Evolutionary conservation across 169 alveolate genomes (phyloP), one percentile per base, ranked within the genome.

Genomic region (Plasmodium sp.): DNA sequence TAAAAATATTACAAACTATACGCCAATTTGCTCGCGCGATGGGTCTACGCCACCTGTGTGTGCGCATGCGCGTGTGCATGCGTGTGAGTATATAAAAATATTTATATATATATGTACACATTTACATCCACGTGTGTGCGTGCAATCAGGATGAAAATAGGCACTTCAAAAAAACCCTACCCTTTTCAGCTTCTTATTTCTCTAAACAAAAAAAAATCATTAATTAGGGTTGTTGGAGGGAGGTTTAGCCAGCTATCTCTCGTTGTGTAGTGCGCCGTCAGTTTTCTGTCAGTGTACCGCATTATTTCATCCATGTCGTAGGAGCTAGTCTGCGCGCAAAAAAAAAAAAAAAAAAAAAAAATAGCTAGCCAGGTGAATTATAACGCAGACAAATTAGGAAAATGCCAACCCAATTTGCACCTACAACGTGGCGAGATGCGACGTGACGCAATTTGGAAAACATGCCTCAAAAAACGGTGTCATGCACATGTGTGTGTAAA

Each of bases 161-260:
- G 77, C 43, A 31, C 77, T 27, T 31, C 45, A 18, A 77, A 77
- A 77, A 18, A 12, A 36, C 72, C n/a, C 41, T 72, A 18, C 27
- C 51, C 9, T 36, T 39, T 39, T 82, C 45, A 92, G 48, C 62
- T 92, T 73, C 95, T 67, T 79, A 92, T 92, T 92, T 92, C 95
- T 45, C 95, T 92, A 83, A 92, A 92, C 81, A 96, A 74, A 90
- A 96, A 93, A 84, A 96, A 97, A 73, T 93, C 95, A n/a, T 96
- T 96, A 81, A 94, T 95, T 95, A 96, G 85, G 16, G 96, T 83
- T 27, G 98, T 96, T 71, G 96, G 77, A 10, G 98, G 98, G 16
- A 96, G 85, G 77, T 96, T 95, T 71, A 96, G 75, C 98, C 98
- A 96, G 67, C 79, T 96, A 75, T 96, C 96, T 74, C 95, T 92